Base-by-base conservation (phyloP, 1,284 basidiomycete genomes). In the Veloboletus limbatus region DNA sequence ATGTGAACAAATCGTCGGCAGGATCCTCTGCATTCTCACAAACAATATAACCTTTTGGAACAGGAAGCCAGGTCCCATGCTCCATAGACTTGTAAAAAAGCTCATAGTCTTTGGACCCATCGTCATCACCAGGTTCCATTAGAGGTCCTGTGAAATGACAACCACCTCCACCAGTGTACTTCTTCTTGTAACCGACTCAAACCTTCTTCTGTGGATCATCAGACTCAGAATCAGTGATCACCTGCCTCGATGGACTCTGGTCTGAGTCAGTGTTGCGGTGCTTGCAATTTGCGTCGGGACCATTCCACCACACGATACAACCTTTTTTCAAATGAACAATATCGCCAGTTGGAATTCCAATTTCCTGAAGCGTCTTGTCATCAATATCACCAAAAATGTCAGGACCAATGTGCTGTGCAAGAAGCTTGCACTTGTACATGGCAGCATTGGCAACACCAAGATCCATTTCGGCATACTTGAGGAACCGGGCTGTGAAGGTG, bases 251-350 rank as follows among this genome's bases (percentile, higher is more conserved):
- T n/a, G n/a, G n/a, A n/a, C n/a, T n/a, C n/a, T n/a, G n/a, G n/a
- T n/a, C n/a, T n/a, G n/a, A n/a, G n/a, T n/a, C n/a, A n/a, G 28
- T 45, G 14, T 39, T 13, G 14, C 43, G 54, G 0, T 8, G 8
- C 38, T 54, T 52, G 0, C 17, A 7, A 26, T 59, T 59, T 10
- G 43, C 45, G 8, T 57, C 38, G 0, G 45, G 38, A 2, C 55
- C 40, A 44, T 48, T 53, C 49, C 51, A 57, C 55, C 55, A 59
- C 0, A 4, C 13, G 0, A 20, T 7, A 25, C 36, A 24, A 8
- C 37, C 51, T 4, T 46, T 46, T 16, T 56, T 59, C 21, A 59
- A 28, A 10, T 7, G 25, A n/a, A 57, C 40, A 0, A 51, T 47
- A 25, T 59, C 49, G 7, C 51, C 51, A 0, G 13, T 13, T 10